Evolutionary conservation across 768 basidiomycete species (phyloP).

Genomic region (Pleurotus platypus): DNA sequence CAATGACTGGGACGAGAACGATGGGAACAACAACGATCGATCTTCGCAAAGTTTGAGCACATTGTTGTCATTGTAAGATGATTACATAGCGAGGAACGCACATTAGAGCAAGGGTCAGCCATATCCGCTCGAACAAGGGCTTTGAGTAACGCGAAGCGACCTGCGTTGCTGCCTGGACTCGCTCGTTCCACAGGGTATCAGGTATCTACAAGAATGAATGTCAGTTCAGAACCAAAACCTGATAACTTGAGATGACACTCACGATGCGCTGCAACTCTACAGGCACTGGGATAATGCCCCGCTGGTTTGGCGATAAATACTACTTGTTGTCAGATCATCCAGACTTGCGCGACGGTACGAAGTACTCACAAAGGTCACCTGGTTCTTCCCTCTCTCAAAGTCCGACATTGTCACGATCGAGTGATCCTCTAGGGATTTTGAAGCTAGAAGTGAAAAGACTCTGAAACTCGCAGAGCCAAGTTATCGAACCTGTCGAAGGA

Average conservation of each 20-base stretch:
- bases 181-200: constrained; percentile 38
- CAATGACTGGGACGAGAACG: constrained; percentile 29
- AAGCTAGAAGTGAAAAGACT: constrained; percentile 9
- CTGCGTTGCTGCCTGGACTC: constrained; percentile 32
- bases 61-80: neutral
- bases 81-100: constrained; percentile 19
- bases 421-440: neutral
- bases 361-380: constrained; percentile 7
- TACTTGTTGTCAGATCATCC: constrained; percentile 16
- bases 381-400: constrained; percentile 8
- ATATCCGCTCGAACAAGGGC: constrained; percentile 41
- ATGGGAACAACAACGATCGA: constrained; percentile 36
- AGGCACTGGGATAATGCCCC: constrained; percentile 25
- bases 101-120: constrained; percentile 35
- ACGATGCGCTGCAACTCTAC: constrained; percentile 36
- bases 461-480: constrained; percentile 10
- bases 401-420: constrained; percentile 11
- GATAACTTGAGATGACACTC: neutral
- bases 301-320: constrained; percentile 29
- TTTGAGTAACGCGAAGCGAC: constrained; percentile 37
- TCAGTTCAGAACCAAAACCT: neutral
- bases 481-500: constrained; percentile 22
- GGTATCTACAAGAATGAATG: constrained; percentile 27
- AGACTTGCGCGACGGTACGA: constrained; percentile 2
- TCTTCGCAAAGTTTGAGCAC: constrained; percentile 18